These are phyloP conservation scores for Rhizomucor miehei DNA, from an alignment of 371 early-diverging fungal genomes.

Conservation along the genomic window DNA sequence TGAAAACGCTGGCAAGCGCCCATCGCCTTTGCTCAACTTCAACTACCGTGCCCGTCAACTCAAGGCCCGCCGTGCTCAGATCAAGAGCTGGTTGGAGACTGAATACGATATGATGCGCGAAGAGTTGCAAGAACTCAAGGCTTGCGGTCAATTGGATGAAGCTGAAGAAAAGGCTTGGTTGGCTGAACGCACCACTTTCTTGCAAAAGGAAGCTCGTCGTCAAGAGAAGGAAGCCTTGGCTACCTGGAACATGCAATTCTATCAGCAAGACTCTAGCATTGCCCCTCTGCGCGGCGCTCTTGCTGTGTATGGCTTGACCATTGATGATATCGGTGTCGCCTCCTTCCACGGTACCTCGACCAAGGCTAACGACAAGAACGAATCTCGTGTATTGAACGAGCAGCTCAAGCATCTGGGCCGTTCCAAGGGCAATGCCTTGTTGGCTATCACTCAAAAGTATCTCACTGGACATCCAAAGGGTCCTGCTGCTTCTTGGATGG, in stretches of 20 bases:
- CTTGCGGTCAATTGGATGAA: slow-evolving; percentile 52
- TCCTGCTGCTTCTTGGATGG: slow-evolving; percentile 98
- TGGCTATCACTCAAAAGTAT: slow-evolving; percentile 91
- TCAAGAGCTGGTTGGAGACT: slow-evolving; percentile 83
- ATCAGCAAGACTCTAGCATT: slow-evolving; percentile 77
- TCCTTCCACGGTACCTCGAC: slow-evolving; percentile 98
- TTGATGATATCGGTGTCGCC: slow-evolving; percentile 95
- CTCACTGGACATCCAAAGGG: slow-evolving; percentile 97
- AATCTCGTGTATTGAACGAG: slow-evolving; percentile 84
- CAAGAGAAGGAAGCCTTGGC: slow-evolving; percentile 82
- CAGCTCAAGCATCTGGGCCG: slow-evolving; percentile 91
- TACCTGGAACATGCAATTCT: slow-evolving; percentile 90
- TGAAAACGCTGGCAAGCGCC: slow-evolving; percentile 62
- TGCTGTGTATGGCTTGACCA: slow-evolving; percentile 85
- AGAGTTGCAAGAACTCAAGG: slow-evolving; percentile 74
- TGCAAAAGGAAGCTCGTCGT: slow-evolving; percentile 82
- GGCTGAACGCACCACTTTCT: slow-evolving; percentile 76
- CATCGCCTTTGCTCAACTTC: slow-evolving; percentile 82
- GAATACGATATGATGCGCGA: slow-evolving; percentile 75
- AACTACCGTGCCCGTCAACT: slow-evolving; percentile 91
- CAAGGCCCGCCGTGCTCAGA: slow-evolving; percentile 73
- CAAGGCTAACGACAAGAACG: slow-evolving; percentile 96
- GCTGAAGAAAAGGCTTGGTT: slow-evolving; percentile 69
- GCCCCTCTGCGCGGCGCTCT: slow-evolving; percentile 92
- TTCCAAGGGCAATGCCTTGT: slow-evolving; percentile 79